These are phyloP conservation scores for Ceratobasidium papillatum DNA, from an alignment of 1,284 basidiomycete species.

Conservation along the genomic window DNA sequence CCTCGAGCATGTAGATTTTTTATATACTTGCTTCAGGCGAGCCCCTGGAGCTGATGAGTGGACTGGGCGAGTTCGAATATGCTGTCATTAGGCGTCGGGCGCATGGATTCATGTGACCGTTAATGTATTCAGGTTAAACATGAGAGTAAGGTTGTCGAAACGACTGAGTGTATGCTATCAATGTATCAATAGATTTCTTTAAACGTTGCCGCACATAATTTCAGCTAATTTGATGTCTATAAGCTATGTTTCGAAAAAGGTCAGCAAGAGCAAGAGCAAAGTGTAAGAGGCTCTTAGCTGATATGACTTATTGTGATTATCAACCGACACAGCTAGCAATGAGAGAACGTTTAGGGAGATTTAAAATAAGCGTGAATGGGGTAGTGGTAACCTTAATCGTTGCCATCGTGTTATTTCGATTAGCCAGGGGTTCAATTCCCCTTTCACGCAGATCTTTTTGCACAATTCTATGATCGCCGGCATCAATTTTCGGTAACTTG, in stretches of 20 bases:
- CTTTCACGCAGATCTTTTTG: constrained; percentile 37
- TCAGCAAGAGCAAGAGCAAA: too few species aligned
- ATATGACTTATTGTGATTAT: too few species aligned
- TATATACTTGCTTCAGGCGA: neutral
- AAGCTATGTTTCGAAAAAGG: too few species aligned
- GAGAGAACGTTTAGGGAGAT: neutral
- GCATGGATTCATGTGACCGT: too few species aligned
- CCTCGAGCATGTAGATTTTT: constrained; percentile 3
- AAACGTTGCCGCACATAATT: too few species aligned
- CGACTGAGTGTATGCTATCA: too few species aligned
- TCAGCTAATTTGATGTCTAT: too few species aligned
- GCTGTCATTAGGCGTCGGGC: neutral
- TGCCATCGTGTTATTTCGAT: constrained; percentile 33
- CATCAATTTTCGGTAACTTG: neutral
- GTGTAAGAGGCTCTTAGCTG: too few species aligned
- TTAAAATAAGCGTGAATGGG: constrained; percentile 41
- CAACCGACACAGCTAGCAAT: neutral
- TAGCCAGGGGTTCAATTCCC: constrained; percentile 43
- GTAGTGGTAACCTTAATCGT: constrained; percentile 41
- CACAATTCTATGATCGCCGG: neutral
- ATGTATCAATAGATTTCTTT: too few species aligned
- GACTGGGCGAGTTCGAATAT: neutral
- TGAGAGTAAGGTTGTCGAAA: too few species aligned
- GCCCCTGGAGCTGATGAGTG: neutral
- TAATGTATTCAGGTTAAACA: too few species aligned